Conservation (phyloP, 1,284 basidiomycete species). For the Boletellus deceptivus region DNA sequence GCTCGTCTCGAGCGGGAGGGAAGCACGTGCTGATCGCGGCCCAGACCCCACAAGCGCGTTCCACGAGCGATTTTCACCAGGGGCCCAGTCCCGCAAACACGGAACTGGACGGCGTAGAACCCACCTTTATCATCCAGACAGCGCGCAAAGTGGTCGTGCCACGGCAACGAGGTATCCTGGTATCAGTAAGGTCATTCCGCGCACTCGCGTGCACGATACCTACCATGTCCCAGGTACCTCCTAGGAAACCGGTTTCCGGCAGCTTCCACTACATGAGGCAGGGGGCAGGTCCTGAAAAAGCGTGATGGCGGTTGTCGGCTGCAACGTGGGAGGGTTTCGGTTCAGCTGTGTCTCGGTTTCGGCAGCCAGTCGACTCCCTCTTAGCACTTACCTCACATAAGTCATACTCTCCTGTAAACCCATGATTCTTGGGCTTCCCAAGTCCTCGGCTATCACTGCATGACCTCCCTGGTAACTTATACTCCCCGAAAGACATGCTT, state of each 20-base stretch:
- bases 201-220: conserved; percentile 3
- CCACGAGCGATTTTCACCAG: conserved; percentile 13
- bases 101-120: conserved; percentile 10
- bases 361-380: conserved; percentile 1
- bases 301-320: conserved; percentile 1
- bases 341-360: conserved; percentile 1
- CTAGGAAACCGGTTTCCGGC: conserved; percentile 10
- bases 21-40: conserved; percentile 25
- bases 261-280: conserved; percentile 20
- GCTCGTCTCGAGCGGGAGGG: conserved; percentile 17
- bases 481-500: too few species aligned
- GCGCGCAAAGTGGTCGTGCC: conserved; percentile 21
- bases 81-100: conserved; percentile 1
- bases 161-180: conserved; percentile 21
- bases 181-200: conserved; percentile 17
- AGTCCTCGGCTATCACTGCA: too few species aligned
- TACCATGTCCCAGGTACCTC: conserved; percentile 26
- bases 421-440: too few species aligned
- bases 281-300: conserved; percentile 12
- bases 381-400: too few species aligned
- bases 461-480: too few species aligned
- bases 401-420: too few species aligned
- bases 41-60: conserved; percentile 16
- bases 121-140: conserved; percentile 24
- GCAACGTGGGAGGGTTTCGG: conserved; percentile 17